phyloP scores from a whole-genome alignment of 768 basidiomycete species.

The Lactarius psammicola region DNA sequence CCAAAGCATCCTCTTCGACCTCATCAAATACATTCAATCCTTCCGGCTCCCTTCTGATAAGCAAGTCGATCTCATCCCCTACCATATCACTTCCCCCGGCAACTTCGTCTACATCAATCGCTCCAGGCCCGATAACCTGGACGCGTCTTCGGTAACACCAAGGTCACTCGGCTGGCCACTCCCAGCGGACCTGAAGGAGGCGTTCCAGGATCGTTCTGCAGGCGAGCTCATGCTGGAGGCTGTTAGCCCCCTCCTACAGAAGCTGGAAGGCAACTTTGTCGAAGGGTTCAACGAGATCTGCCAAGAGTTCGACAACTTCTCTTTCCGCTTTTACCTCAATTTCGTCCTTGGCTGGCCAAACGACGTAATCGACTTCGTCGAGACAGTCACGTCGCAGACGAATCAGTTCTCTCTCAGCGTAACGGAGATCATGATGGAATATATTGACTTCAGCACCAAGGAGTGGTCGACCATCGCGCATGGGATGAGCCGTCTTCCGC shows the following conservation, averaged over 20 bases:
- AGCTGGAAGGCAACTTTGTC: constrained; percentile 23
- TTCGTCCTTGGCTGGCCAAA: constrained; percentile 22
- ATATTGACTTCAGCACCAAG: constrained; percentile 31
- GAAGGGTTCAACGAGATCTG: constrained; percentile 27
- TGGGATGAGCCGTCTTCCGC: constrained; percentile 32
- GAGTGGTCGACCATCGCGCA: constrained; percentile 30
- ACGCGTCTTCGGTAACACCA: constrained; percentile 20
- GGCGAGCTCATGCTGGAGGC: constrained; percentile 26
- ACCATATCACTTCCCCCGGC: constrained; percentile 23
- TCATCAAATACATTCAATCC: constrained; percentile 18
- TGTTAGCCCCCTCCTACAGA: constrained; percentile 22
- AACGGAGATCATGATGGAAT: constrained; percentile 32
- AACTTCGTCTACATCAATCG: constrained; percentile 28
- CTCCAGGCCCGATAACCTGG: background rate
- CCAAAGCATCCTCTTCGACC: constrained; percentile 23
- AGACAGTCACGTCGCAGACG: constrained; percentile 32
- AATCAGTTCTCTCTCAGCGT: constrained; percentile 33
- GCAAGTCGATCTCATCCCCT: constrained; percentile 24
- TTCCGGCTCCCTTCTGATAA: constrained; percentile 17
- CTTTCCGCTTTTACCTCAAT: constrained; percentile 30
- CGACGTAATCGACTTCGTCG: constrained; percentile 31
- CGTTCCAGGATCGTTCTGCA: constrained; percentile 22
- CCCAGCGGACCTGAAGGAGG: background rate
- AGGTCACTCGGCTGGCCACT: constrained; percentile 20
- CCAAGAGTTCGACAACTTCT: constrained; percentile 25